Percentiles rank a stretch among this genome's conserved stretches.
These are phyloP conservation scores for Euryodendron excelsum DNA, from an alignment of 148 eudicot species.

Conservation along the genomic window DNA sequence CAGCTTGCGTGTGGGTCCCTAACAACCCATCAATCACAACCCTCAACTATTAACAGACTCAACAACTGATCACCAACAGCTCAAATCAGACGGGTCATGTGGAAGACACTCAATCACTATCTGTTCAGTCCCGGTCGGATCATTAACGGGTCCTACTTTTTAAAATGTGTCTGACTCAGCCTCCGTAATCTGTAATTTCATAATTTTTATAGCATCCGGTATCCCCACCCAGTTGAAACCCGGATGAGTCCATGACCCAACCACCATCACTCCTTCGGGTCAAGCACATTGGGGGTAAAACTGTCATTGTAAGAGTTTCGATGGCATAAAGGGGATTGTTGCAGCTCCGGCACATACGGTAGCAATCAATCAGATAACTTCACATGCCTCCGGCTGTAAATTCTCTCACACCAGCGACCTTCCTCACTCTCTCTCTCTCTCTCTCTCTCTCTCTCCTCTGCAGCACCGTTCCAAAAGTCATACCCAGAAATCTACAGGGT, in stretches of 20 bases:
- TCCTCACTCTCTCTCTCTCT: too few species aligned
- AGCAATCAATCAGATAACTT: not conserved
- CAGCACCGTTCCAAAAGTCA: too few species aligned
- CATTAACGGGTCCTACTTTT: not conserved
- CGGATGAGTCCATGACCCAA: not conserved
- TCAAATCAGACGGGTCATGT: not conserved
- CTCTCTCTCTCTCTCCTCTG: not conserved
- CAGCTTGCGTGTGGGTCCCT: not conserved
- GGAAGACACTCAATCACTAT: too few species aligned
- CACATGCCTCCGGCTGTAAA: constrained; percentile 5
- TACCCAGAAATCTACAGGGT: not conserved
- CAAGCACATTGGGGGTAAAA: not conserved
- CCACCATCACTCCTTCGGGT: not conserved
- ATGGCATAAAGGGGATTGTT: not conserved
- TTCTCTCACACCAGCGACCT: not conserved
- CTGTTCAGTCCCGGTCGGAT: too few species aligned
- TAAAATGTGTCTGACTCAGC: too few species aligned
- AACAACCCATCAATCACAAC: not conserved
- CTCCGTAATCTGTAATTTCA: too few species aligned
- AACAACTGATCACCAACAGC: not conserved
- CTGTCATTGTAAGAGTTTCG: not conserved
- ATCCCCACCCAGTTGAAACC: too few species aligned
- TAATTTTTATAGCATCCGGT: too few species aligned
- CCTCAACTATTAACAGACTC: not conserved
- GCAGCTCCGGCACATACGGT: not conserved